phyloP scores from a whole-genome alignment of 2,329 filamentous ascomycete genomes.

The Colletotrichum ledebouriae region DNA sequence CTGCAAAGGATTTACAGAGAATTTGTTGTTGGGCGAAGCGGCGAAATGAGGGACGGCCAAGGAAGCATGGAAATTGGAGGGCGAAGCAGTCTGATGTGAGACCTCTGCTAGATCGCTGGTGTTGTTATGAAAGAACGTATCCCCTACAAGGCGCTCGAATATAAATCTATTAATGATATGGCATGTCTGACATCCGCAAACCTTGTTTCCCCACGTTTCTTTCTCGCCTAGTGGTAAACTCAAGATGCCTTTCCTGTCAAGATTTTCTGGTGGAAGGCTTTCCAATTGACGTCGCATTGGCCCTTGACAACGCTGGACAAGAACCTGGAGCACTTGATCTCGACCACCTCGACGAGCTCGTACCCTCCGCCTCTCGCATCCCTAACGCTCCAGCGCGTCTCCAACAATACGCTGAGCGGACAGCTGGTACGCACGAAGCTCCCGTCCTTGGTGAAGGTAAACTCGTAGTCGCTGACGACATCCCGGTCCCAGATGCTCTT shows the following conservation, averaged over 20 bases:
- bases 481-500: constrained; percentile 68
- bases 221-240: no score
- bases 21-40: constrained; percentile 92
- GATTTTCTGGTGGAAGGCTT: constrained; percentile 64
- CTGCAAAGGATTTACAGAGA: constrained; percentile 88
- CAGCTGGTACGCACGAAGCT: constrained; percentile 65
- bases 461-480: constrained; percentile 67
- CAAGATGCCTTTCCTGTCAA: constrained; percentile 43
- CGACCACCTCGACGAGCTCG: constrained; percentile 63
- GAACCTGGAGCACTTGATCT: constrained; percentile 64
- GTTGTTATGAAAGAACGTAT: neutral
- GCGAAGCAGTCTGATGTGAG: constrained; percentile 90
- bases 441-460: constrained; percentile 63
- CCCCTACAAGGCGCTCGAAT: neutral
- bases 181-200: constrained; percentile 5
- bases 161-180: constrained; percentile 15
- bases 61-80: constrained; percentile 93
- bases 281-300: constrained; percentile 66
- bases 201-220: neutral
- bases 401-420: constrained; percentile 65
- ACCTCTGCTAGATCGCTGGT: neutral
- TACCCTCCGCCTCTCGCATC: constrained; percentile 48
- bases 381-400: constrained; percentile 63
- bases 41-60: constrained; percentile 95
- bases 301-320: constrained; percentile 63